Evolutionary conservation across 148 eudicot genomes (phyloP), one percentile per base, ranked within the genome.

Genomic region (Camellia granthamiana): DNA sequence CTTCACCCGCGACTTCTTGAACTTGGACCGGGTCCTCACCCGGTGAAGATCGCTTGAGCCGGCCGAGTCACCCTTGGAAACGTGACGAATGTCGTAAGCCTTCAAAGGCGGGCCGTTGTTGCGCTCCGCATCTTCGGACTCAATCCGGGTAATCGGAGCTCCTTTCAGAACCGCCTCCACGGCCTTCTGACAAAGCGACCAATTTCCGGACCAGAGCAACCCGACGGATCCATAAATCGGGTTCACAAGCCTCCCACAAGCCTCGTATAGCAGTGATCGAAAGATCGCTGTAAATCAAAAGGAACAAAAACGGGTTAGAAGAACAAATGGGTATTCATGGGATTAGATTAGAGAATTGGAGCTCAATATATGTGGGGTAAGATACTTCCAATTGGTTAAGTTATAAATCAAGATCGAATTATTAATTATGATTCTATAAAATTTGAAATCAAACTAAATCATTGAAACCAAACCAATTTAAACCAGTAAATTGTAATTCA

Each of bases 161-260:
- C 95, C 97, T 58, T 81, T 87, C 1, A 92, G 65, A 68, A 92
- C 94, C 23, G 91, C 89, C 54, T 94, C 93, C 0, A 94, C 93
- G 0, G 98, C 94, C 69, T 61, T 72, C 58, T 90, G 93, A 55
- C 98, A 94, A 4, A 92, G 89, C 42, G 86, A 72, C 96, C 97
- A 94, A 59, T 77, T 89, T 15, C 93, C 93, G 14, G 94, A 89
- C 90, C 93, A 90, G 0, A 92, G 81, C 68, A 94, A 86, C 61
- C 97, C 97, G 43, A 91, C 93, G 1, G 94, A 90, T 3, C 98
- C 98, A 76, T 88, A 88, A 4, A 92, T 88, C 49, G 96, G 98
- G 88, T 92, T 94, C 14, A 94, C 93, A 44, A 94, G 90, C 71
- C 93, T 81, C 4, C 98, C 97, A 49, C 98, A 94, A 3, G 98